phyloP scores from a whole-genome alignment of 208 protist species.

The Endotrypanum monterogeii region DNA sequence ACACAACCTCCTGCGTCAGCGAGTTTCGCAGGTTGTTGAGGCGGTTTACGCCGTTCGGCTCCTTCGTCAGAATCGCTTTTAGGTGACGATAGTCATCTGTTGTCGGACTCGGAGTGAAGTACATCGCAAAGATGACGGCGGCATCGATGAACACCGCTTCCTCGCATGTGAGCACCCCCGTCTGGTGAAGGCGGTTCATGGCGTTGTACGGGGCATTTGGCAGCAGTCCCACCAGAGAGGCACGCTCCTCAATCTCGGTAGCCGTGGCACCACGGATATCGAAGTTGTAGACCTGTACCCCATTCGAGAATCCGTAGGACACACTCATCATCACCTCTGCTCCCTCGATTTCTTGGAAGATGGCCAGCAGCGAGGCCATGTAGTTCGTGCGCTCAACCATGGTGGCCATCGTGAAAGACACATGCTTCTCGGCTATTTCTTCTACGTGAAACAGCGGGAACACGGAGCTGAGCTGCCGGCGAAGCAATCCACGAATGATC shows the following conservation, averaged over 20 bases:
- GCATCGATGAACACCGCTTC: constrained; percentile 77
- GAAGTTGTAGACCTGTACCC: constrained; percentile 75
- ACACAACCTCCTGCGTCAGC: constrained; percentile 89
- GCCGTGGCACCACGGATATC: constrained; percentile 45
- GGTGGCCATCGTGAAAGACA: constrained; percentile 73
- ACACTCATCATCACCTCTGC: constrained; percentile 49
- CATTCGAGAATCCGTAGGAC: constrained; percentile 83
- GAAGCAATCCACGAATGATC: constrained; percentile 73
- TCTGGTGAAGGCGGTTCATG: constrained; percentile 73
- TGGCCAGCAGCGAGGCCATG: constrained; percentile 62
- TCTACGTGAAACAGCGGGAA: constrained; percentile 54
- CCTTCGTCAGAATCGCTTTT: constrained; percentile 53
- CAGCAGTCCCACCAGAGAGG: constrained; percentile 69
- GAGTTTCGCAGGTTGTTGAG: constrained; percentile 85
- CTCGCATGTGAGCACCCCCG: constrained; percentile 52
- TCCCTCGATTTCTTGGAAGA: constrained; percentile 71
- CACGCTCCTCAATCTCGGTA: constrained; percentile 46
- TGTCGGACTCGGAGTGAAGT: constrained; percentile 89
- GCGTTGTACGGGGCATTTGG: constrained; percentile 69
- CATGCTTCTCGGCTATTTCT: constrained; percentile 29
- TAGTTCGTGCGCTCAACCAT: constrained; percentile 62
- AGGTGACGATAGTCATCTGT: constrained; percentile 83
- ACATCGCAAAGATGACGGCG: constrained; percentile 80
- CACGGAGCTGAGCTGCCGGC: constrained; percentile 54
- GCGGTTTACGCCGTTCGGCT: constrained; percentile 84